Evolutionary conservation across 169 alveolate genomes (phyloP).

Genomic region (Plasmodium vivax): DNA sequence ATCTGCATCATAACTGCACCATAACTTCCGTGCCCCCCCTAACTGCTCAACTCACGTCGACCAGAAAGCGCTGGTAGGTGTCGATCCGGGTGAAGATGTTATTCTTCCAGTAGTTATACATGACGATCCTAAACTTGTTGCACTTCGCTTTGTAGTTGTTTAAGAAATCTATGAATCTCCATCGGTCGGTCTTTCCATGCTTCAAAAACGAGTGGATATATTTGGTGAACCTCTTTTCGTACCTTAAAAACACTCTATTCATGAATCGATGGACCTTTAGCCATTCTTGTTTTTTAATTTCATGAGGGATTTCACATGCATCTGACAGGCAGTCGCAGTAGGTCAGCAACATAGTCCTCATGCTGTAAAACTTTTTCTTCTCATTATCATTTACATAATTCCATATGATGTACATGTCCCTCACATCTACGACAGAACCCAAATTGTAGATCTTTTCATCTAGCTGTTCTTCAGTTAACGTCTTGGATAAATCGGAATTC

Average conservation of each 20-base stretch:
- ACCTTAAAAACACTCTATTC: not conserved
- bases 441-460: not conserved
- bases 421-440: not conserved
- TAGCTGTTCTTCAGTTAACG: not conserved
- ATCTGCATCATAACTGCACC: no score
- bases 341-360: not conserved
- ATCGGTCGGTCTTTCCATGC: not conserved
- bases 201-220: not conserved
- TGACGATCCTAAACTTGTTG: not conserved
- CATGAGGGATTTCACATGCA: conserved; percentile 4
- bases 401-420: conserved; percentile 32
- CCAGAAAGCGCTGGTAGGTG: not conserved
- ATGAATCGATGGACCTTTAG: not conserved
- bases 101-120: conserved; percentile 11
- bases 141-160: not conserved
- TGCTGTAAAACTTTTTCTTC: not conserved
- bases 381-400: conserved; percentile 4
- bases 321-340: conserved; percentile 1
- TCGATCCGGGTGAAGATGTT: not conserved
- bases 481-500: not conserved
- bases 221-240: conserved; percentile 11
- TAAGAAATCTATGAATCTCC: not conserved
- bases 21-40: no score
- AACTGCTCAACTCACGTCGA: not conserved
- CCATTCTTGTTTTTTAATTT: conserved; percentile 6